phyloP scores from a whole-genome alignment of 1,284 basidiomycete species.

The Thecaphora frezii region DNA sequence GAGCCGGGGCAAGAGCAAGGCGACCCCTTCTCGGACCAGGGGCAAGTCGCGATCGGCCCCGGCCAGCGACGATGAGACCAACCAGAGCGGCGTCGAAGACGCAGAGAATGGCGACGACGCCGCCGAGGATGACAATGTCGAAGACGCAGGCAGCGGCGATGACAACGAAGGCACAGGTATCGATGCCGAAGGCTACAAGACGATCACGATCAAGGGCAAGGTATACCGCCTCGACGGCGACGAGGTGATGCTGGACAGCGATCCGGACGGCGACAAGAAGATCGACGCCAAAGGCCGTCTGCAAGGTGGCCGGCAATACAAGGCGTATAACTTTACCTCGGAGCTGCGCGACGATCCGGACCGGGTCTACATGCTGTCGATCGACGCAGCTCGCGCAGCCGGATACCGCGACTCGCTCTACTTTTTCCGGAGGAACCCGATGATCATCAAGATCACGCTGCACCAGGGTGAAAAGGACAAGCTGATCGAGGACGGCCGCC shows the following conservation, averaged over 20 bases:
- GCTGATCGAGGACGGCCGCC: conserved; percentile 81
- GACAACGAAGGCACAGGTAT: conserved; percentile 19
- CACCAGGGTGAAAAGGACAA: conserved; percentile 74
- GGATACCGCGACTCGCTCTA: conserved; percentile 95
- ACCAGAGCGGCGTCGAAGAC: conserved; percentile 6
- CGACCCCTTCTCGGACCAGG: background rate
- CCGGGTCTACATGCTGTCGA: conserved; percentile 88
- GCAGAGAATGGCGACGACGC: conserved; percentile 8
- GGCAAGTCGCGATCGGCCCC: background rate
- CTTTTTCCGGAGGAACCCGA: conserved; percentile 87
- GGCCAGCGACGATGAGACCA: conserved; percentile 12
- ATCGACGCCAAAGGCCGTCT: conserved; percentile 82
- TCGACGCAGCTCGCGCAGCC: conserved; percentile 91
- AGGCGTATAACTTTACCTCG: conserved; percentile 80
- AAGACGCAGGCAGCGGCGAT: conserved; percentile 11
- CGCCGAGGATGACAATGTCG: conserved; percentile 8
- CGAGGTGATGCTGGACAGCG: conserved; percentile 79
- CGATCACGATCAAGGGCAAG: conserved; percentile 74
- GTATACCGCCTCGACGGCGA: conserved; percentile 80
- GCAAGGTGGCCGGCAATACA: conserved; percentile 83
- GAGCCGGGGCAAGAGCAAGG: background rate
- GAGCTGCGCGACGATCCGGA: conserved; percentile 76
- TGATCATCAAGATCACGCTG: conserved; percentile 77
- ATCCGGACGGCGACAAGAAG: conserved; percentile 86
- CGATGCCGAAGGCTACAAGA: conserved; percentile 61